Evolutionary conservation across 768 basidiomycete genomes (phyloP).

Genomic region (Leccinum ochraceum): DNA sequence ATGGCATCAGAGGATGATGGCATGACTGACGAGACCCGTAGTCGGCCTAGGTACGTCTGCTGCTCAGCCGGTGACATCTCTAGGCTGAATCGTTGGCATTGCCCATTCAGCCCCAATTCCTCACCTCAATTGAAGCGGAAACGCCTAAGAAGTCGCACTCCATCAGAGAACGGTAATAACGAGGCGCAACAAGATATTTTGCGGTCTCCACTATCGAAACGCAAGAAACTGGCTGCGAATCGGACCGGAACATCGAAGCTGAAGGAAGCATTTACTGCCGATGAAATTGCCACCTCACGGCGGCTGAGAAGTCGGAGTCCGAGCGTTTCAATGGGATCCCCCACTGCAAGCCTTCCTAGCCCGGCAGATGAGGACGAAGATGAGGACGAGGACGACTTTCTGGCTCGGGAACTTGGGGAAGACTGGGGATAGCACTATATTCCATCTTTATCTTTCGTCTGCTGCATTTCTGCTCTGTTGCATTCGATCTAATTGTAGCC

Average conservation of each 20-base stretch:
- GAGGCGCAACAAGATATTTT: conserved; percentile 42
- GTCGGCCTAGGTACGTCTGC: conserved; percentile 42
- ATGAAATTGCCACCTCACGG: conserved; percentile 40
- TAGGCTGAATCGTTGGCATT: conserved; percentile 8
- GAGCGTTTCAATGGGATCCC: conserved; percentile 14
- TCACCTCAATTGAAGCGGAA: conserved; percentile 59
- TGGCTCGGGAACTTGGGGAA: conserved; percentile 78
- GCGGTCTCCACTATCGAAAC: conserved; percentile 75
- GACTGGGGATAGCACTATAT: conserved; percentile 61
- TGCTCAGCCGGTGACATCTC: conserved; percentile 22
- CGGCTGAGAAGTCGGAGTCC: conserved; percentile 27
- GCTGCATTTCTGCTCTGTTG: conserved; percentile 6
- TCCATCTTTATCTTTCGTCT: conserved; percentile 1
- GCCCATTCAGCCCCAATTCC: conserved; percentile 37
- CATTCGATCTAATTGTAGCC: conserved; percentile 26
- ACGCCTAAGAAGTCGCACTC: conserved; percentile 70
- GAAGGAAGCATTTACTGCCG: conserved; percentile 64
- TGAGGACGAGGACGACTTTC: conserved; percentile 75
- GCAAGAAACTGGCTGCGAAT: conserved; percentile 72
- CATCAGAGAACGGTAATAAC: conserved; percentile 54
- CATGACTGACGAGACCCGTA: conserved; percentile 50
- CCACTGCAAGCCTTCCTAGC: conserved; percentile 18
- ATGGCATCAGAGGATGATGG: conserved; percentile 51
- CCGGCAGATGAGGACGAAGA: conserved; percentile 51
- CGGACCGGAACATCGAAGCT: conserved; percentile 65